Percentiles rank a stretch among this genome's conserved stretches.
Evolutionary conservation across 2,329 filamentous ascomycete genomes (phyloP).

Genomic region (Aspergillus versicolor): DNA sequence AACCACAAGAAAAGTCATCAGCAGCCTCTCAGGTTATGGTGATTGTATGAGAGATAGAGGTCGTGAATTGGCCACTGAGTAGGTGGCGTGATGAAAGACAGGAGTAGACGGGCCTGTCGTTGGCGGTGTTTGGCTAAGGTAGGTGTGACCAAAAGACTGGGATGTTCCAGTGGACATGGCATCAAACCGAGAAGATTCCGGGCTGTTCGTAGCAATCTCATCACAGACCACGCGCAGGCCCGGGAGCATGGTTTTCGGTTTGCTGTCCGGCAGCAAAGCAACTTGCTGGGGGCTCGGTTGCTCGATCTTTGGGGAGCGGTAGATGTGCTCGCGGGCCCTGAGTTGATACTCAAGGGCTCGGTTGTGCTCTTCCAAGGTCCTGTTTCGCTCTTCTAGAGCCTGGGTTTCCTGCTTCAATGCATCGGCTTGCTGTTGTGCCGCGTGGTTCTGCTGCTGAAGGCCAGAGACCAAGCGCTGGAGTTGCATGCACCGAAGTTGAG

Average conservation of each 20-base stretch:
- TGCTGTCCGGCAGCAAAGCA: conserved; percentile 26
- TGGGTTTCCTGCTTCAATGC: conserved; percentile 37
- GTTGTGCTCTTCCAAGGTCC: conserved; percentile 35
- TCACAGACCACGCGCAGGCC: conserved; percentile 38
- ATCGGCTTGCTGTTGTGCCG: conserved; percentile 34
- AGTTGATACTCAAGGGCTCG: conserved; percentile 38
- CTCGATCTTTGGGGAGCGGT: conserved; percentile 37
- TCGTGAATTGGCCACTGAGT: conserved; percentile 27
- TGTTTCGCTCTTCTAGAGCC: conserved; percentile 34
- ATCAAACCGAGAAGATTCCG: conserved; percentile 26
- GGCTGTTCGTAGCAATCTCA: conserved; percentile 27
- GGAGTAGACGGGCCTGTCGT: conserved; percentile 38
- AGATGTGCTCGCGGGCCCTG: conserved; percentile 40
- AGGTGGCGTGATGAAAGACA: conserved; percentile 30
- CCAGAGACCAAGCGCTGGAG: conserved; percentile 34
- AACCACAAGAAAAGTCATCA: conserved; percentile 14
- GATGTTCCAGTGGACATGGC: conserved; percentile 24
- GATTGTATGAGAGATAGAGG: conserved; percentile 30
- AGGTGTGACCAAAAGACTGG: conserved; percentile 30
- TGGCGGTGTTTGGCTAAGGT: conserved; percentile 34
- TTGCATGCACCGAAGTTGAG: conserved; percentile 40
- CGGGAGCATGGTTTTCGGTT: conserved; percentile 35
- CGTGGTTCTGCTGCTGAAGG: conserved; percentile 39
- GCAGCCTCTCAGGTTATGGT: conserved; percentile 5
- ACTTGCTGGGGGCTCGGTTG: conserved; percentile 27